Evolutionary conservation across 371 early-diverging fungal species (phyloP).

Genomic region (Umbelopsis sp.): DNA sequence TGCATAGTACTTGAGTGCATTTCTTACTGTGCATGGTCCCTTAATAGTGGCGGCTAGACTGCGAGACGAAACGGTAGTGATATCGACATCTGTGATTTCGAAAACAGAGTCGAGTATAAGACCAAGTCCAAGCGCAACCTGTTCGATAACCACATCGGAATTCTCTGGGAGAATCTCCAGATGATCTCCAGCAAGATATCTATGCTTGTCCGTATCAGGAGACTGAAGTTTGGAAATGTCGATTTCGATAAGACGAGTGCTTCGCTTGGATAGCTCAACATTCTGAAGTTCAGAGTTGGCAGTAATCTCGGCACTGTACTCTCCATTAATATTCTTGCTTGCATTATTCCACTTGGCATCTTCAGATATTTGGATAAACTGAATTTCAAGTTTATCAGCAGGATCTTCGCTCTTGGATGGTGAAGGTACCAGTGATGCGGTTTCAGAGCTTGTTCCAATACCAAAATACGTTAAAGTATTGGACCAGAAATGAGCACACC

Average conservation of each 20-base stretch:
- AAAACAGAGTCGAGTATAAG: constrained; percentile 44
- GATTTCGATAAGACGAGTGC: constrained; percentile 44
- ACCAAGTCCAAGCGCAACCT: constrained; percentile 36
- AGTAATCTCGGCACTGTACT: constrained; percentile 28
- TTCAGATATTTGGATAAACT: constrained; percentile 34
- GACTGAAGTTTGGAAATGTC: constrained; percentile 21
- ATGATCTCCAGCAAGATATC: constrained; percentile 49
- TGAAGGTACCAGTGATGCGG: neutral
- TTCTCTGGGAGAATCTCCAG: constrained; percentile 45
- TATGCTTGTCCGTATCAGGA: constrained; percentile 18
- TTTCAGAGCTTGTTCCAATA: constrained; percentile 33
- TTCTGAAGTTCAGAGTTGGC: constrained; percentile 43
- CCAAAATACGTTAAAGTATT: constrained; percentile 36
- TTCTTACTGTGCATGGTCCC: constrained; percentile 42
- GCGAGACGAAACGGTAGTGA: constrained; percentile 30
- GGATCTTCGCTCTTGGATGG: neutral
- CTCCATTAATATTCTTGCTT: constrained; percentile 33
- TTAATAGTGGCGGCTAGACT: constrained; percentile 38
- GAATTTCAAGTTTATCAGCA: constrained; percentile 23
- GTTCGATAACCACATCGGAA: constrained; percentile 30
- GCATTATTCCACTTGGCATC: constrained; percentile 36
- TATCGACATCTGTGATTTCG: constrained; percentile 26
- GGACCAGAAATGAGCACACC: constrained; percentile 51
- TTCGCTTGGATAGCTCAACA: constrained; percentile 24
- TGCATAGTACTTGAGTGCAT: constrained; percentile 40